Conservation (phyloP, 1,284 basidiomycete species). For the Cryptococcus sp. region DNA sequence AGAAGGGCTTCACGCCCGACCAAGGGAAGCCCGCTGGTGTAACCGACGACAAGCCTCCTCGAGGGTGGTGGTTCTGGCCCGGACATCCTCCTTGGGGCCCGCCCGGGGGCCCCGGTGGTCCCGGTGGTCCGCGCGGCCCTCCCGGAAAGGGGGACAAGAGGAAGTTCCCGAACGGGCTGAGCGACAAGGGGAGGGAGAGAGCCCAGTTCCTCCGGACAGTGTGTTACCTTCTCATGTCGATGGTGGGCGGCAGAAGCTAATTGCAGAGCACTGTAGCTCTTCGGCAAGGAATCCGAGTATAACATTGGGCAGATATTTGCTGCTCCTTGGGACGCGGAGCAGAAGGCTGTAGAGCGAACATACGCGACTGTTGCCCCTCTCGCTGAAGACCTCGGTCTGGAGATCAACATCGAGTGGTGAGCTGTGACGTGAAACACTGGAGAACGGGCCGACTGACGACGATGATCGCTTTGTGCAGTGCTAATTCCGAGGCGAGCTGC, state of each 20-base stretch:
- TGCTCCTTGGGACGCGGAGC: slow-evolving; percentile 16
- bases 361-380: slow-evolving; percentile 29
- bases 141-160: slow-evolving; percentile 5
- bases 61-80: background rate
- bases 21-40: background rate
- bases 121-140: slow-evolving; percentile 8
- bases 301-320: slow-evolving; percentile 28
- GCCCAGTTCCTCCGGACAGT: slow-evolving; percentile 26
- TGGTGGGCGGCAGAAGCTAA: too few species aligned
- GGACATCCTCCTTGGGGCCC: slow-evolving; percentile 5
- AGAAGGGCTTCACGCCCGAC: slow-evolving; percentile 19
- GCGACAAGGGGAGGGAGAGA: slow-evolving; percentile 21
- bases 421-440: background rate
- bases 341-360: slow-evolving; percentile 25
- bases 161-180: slow-evolving; percentile 20
- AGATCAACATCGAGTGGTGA: slow-evolving; percentile 22
- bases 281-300: slow-evolving; percentile 28
- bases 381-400: slow-evolving; percentile 24
- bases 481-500: slow-evolving; percentile 20
- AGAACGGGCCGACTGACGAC: background rate
- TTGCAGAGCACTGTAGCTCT: too few species aligned
- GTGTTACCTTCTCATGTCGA: too few species aligned
- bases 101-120: slow-evolving; percentile 9
- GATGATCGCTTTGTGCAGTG: slow-evolving; percentile 11
- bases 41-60: background rate